Conservation (phyloP, 2,329 filamentous ascomycete genomes). For the Corynespora cassiicola region DNA sequence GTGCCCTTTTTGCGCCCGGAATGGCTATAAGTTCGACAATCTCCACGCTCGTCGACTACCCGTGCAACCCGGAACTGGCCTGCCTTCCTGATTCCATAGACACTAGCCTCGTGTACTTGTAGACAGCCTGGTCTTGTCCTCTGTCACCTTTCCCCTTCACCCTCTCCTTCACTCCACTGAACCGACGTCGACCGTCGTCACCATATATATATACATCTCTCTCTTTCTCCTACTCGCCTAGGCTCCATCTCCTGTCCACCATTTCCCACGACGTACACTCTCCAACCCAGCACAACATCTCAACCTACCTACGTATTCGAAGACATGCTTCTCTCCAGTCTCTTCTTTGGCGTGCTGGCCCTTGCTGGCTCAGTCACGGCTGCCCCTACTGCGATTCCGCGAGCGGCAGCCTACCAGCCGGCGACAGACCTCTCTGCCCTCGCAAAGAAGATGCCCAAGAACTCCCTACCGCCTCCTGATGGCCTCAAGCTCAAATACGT, state of each 20-base stretch:
- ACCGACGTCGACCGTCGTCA: neutral
- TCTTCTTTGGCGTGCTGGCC: constrained; percentile 29
- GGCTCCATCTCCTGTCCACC: constrained; percentile 1
- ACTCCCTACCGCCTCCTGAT: constrained; percentile 33
- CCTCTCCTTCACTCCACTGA: constrained; percentile 1
- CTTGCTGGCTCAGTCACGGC: constrained; percentile 25
- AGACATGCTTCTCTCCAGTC: constrained; percentile 40
- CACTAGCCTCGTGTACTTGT: constrained; percentile 19
- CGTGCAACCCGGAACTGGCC: too few species aligned
- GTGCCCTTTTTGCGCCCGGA: too few species aligned
- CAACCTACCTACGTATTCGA: too few species aligned
- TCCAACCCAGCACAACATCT: too few species aligned
- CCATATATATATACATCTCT: neutral
- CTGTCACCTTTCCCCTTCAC: constrained; percentile 3
- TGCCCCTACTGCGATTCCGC: constrained; percentile 16
- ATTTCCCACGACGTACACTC: too few species aligned
- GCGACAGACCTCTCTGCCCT: constrained; percentile 31
- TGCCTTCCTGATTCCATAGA: too few species aligned
- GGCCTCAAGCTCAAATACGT: constrained; percentile 52
- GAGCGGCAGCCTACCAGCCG: constrained; percentile 16
- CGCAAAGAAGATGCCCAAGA: constrained; percentile 32
- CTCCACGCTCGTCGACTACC: constrained; percentile 14
- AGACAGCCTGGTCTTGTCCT: constrained; percentile 3
- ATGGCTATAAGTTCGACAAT: constrained; percentile 36
- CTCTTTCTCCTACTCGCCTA: neutral